phyloP scores from a whole-genome alignment of 2,329 filamentous ascomycete species.

The Xylaria sp. region DNA sequence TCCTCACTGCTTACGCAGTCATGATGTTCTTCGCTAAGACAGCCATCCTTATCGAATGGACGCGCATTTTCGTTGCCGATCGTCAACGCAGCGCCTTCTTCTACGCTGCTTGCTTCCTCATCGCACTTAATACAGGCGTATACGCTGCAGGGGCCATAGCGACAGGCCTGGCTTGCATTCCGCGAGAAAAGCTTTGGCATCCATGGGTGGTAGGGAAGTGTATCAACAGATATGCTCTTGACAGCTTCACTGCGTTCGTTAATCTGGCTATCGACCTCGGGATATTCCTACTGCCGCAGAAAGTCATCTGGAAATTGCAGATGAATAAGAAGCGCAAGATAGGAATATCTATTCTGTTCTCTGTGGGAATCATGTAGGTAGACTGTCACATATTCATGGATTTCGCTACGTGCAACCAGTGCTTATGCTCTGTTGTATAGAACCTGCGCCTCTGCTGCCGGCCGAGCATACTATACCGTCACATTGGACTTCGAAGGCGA shows the following conservation, averaged over 20 bases:
- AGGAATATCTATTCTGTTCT: slow-evolving; percentile 41
- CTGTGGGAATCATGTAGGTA: slow-evolving; percentile 39
- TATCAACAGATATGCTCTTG: slow-evolving; percentile 29
- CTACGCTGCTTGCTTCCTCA: slow-evolving; percentile 33
- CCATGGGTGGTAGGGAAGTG: slow-evolving; percentile 34
- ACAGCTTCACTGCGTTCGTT: slow-evolving; percentile 29
- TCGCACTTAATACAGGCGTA: slow-evolving; percentile 21
- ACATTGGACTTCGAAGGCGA: slow-evolving; percentile 16
- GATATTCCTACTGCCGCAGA: slow-evolving; percentile 59
- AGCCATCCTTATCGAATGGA: slow-evolving; percentile 41
- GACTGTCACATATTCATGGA: neutral
- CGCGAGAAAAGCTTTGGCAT: slow-evolving; percentile 35
- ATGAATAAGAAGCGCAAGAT: slow-evolving; percentile 53
- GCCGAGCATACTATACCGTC: slow-evolving; percentile 25
- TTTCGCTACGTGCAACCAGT: neutral
- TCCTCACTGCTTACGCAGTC: slow-evolving; percentile 19
- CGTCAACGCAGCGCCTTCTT: slow-evolving; percentile 35
- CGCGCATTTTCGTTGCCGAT: slow-evolving; percentile 35
- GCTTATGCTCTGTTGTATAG: neutral
- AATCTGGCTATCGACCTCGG: slow-evolving; percentile 55
- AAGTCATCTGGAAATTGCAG: slow-evolving; percentile 60
- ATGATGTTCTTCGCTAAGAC: slow-evolving; percentile 36
- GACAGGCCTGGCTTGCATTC: slow-evolving; percentile 31
- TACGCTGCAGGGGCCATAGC: slow-evolving; percentile 32
- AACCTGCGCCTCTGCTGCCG: slow-evolving; percentile 26